Evolutionary conservation across 2,329 filamentous ascomycete genomes (phyloP), one percentile per base, ranked within the genome.

Genomic region (Aspergillus pseudoterreus): DNA sequence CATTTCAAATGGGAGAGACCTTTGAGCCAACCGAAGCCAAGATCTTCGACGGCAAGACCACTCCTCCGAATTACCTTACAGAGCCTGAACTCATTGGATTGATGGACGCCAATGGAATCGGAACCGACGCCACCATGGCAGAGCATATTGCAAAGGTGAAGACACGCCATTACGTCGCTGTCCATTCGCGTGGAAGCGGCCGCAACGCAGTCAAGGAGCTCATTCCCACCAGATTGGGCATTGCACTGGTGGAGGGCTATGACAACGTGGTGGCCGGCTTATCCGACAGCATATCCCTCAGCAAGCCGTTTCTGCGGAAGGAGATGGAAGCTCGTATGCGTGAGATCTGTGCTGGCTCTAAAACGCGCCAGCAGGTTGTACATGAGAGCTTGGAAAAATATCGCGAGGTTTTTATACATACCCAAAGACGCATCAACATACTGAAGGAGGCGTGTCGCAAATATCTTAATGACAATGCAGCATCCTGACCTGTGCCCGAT

Each of bases 281-380:
- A 22, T 60, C 66, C 10, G 70, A 74, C 56, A 72, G 70, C 43
- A 69, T 71, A 41, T 96, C 91, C 64, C 81, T 99, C 46, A 90
- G 91, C 68, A 97, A 97, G 71, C 94, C 94, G 0, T 97, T 97
- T 67, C 76, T 99, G 54, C 86, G 94, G 51, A 97, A 97, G 72
- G 91, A 99, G 78, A 96, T 96, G 90, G 94, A 99, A 72, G 75
- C 90, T 55, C 90, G 91, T 69, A 96, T 99, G 92, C 94, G 92
- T 68, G 90, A 89, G 52, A 96, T 99, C 51, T 97, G 94, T 72
- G 91, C 92, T 53, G 94, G 94, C 22, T 84, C 82, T 47, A 87
- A 84, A 57, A 88, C 86, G 32, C 86, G 84, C 63, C 80, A 82
- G 49, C 81, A 83, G 17, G 89, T 99, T 43, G 81, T 99, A 39